Percentiles rank a stretch among this genome's conserved stretches.
Evolutionary conservation across 2,329 filamentous ascomycete genomes (phyloP).

Genomic region (Clarireedia monteithiana): DNA sequence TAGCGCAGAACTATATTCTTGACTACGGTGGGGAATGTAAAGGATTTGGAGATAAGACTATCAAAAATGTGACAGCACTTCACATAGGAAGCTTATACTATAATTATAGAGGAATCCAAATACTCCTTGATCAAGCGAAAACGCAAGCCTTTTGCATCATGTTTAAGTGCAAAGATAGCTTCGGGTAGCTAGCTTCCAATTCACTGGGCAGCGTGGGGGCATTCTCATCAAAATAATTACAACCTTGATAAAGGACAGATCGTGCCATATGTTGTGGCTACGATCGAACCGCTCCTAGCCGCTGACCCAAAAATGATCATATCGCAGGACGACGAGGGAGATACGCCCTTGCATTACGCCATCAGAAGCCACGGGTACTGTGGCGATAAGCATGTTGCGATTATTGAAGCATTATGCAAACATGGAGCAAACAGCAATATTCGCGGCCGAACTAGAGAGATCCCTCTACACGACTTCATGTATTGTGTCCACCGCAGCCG

Average conservation of each 20-base stretch:
- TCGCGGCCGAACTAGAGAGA: conserved; percentile 14
- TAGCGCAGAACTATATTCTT: too few relatives aligned
- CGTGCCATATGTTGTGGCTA: too few relatives aligned
- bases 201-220: conserved; percentile 16
- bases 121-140: conserved; percentile 12
- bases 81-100: conserved; percentile 12
- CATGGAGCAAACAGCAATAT: conserved; percentile 16
- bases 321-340: conserved; percentile 13
- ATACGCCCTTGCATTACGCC: conserved; percentile 18
- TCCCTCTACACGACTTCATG: conserved; percentile 10
- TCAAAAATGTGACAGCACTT: conserved; percentile 11
- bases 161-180: neutral
- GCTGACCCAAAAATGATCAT: conserved; percentile 17
- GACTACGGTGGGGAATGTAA: too few relatives aligned
- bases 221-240: neutral
- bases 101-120: conserved; percentile 12
- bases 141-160: conserved; percentile 12
- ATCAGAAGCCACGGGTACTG: neutral
- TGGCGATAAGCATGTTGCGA: too few relatives aligned
- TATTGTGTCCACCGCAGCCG: neutral
- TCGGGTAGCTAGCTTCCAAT: neutral
- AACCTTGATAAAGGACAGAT: too few relatives aligned
- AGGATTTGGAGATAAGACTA: neutral
- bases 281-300: neutral
- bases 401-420: conserved; percentile 11